Base-by-base conservation (phyloP, 1,284 basidiomycete species). In the Dichomitus squalens region DNA sequence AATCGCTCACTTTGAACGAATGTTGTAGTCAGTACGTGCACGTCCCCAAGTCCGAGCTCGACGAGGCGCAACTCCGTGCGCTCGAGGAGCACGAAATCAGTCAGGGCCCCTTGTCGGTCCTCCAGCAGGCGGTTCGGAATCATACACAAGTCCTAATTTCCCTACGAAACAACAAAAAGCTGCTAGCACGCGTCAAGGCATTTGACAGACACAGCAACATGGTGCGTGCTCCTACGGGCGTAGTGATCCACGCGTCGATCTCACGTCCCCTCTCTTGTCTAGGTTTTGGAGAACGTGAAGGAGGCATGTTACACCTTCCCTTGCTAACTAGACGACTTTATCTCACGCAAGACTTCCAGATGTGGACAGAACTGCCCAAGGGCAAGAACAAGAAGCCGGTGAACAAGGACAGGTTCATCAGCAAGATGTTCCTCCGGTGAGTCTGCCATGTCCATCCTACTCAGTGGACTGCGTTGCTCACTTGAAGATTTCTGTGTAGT, bases 201-300 rank as follows among this genome's bases (percentile, higher is more conserved):
- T 99, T 99, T 75, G 97, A 99, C 76, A 84, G 97, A 70, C 97
- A 99, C 76, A 93, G 92, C 66, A 99, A 99, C 73, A 98, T 99
- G 96, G 97, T 93, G 64, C 54, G 86, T 73, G 7, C 43, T 49
- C 20, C 38, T 52, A 48, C 35, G 39, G 35, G 33, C 56, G 16
- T 41, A 29, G 48, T 33, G 14, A 43, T 31, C 11, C 20, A 36
- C 33, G 39, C 29, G 41, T 38, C 51, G n/a, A 33, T 49, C 34
- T 33, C 54, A 55, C 29, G 16, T 21, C n/a, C 33, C 20, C 35
- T 41, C 57, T 20, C 55, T 40, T 23, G 8, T 9, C 12, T 58
- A 95, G 93, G 93, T 96, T 3, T 81, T 98, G 58, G 95, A 97
- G 78, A 97, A 98, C 69, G 95, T 97, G 54, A 98, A 97, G 76